A percentile compares a stretch with the other conserved stretches of the same genome.
Conservation (phyloP, 306 rosid genomes). For the Gastrolobium bilobum region DNA sequence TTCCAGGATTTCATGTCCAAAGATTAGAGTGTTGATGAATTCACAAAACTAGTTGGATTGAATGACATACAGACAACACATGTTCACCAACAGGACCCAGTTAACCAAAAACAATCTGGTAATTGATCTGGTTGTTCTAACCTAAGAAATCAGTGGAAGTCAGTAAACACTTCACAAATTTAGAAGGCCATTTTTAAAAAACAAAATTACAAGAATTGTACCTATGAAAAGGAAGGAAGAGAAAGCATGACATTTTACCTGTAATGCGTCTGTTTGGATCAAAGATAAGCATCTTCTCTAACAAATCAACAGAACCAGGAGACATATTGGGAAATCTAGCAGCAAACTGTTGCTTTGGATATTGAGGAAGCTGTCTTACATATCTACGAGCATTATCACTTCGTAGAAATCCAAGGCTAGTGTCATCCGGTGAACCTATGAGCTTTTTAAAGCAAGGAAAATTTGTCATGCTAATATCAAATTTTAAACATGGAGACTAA, state of each 20-base stretch:
- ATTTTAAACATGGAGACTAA: conserved; percentile 23
- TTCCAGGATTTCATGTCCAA: neutral
- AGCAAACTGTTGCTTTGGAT: conserved; percentile 76
- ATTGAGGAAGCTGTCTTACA: conserved; percentile 90
- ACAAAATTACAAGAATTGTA: conserved; percentile 6
- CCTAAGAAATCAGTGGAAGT: neutral
- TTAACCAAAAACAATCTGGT: conserved; percentile 8
- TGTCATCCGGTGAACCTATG: conserved; percentile 95
- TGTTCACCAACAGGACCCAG: neutral
- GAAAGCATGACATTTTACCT: conserved; percentile 59
- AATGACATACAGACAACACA: neutral
- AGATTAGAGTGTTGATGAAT: conserved; percentile 1
- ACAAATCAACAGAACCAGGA: conserved; percentile 79
- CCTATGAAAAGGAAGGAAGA: neutral
- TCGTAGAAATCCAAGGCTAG: conserved; percentile 94
- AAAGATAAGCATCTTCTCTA: conserved; percentile 91
- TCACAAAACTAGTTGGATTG: neutral
- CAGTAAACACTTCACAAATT: neutral
- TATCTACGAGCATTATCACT: conserved; percentile 94
- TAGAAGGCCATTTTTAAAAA: neutral
- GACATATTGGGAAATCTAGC: conserved; percentile 78
- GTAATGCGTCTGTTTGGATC: conserved; percentile 95
- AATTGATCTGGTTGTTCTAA: conserved; percentile 23
- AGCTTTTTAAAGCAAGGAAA: conserved; percentile 69
- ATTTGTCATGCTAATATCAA: conserved; percentile 6